Conservation (phyloP, 257 asterid genomes). For the Haberlea rhodopensis region DNA sequence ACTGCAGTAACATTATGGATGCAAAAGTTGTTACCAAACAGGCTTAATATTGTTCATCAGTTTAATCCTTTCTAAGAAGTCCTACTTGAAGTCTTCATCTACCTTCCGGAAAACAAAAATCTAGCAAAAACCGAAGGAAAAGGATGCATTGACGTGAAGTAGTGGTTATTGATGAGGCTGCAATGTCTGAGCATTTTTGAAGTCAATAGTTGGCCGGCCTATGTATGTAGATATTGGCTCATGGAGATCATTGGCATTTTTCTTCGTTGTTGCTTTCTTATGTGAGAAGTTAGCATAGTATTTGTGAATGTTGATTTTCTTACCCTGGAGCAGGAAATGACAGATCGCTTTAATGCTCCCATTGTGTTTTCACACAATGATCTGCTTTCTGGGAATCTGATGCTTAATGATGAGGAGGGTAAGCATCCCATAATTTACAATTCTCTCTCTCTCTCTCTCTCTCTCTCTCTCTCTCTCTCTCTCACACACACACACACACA, state of each 20-base stretch:
- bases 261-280: constrained; percentile 14
- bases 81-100: too few species aligned
- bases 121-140: background rate
- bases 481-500: too few species aligned
- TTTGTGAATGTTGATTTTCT: constrained; percentile 22
- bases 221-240: background rate
- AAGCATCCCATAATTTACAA: constrained; percentile 25
- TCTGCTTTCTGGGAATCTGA: constrained; percentile 88
- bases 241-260: constrained; percentile 19
- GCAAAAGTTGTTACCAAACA: background rate
- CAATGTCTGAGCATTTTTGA: background rate
- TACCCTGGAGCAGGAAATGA: constrained; percentile 61
- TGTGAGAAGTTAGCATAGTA: background rate
- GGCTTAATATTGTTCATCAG: background rate
- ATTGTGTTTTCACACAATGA: constrained; percentile 83
- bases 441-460: constrained; percentile 4
- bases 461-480: constrained; percentile 22
- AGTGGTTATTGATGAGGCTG: background rate
- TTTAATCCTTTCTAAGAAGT: too few species aligned
- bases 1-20: background rate
- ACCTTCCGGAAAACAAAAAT: background rate
- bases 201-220: constrained; percentile 13
- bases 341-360: constrained; percentile 66
- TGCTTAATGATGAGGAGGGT: constrained; percentile 90
- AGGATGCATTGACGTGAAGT: too few species aligned